Base-by-base conservation (phyloP, 208 protist species). In the Blechomonas ayalai region DNA sequence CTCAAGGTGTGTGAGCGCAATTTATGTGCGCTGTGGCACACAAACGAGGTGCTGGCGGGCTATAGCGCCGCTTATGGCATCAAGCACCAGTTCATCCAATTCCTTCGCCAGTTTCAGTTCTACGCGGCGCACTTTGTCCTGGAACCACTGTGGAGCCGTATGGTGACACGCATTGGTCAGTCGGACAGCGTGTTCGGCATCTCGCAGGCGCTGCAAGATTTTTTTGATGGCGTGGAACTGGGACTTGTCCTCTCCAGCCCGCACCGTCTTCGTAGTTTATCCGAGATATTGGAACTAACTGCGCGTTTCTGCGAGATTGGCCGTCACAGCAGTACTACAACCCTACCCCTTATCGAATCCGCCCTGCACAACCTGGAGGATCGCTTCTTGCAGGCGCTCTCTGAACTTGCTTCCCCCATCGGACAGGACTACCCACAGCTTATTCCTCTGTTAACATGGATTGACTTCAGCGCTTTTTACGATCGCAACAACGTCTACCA, bases 21-120 rank as follows among this genome's bases (percentile, higher is more conserved):
- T 16, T 48, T 93, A 29, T 74, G 61, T 27, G 63, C 64, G 25
- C 38, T 81, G 38, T 90, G 77, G 78, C 52, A 56, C 26, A 56
- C 37, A 3, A 81, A 78, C 39, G 64, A 69, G 23, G 52, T 63
- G 19, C 53, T 77, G 27, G 56, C 62, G 24, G 54, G 52, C 36
- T 74, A 73, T 59, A 77, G 52, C 42, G 52, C 59, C 22, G 77
- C 80, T 13, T 84, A 87, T 49, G 67, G 79, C 40, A 68, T 92
- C 44, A 85, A 83, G 56, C 84, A 93, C 39, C 77, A 93, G 46
- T 54, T 93, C 8, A 69, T 77, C 37, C 84, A 93, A 40, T 89
- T 93, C 51, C 53, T 93, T 13, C 73, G 78, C 4, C 84, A 93
- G 54, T 93, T 86, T 54, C 80, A 88, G 51, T 93, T 93, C 43